Conservation (phyloP, 495 filamentous ascomycete genomes). For the Trichoderma parareesei region DNA sequence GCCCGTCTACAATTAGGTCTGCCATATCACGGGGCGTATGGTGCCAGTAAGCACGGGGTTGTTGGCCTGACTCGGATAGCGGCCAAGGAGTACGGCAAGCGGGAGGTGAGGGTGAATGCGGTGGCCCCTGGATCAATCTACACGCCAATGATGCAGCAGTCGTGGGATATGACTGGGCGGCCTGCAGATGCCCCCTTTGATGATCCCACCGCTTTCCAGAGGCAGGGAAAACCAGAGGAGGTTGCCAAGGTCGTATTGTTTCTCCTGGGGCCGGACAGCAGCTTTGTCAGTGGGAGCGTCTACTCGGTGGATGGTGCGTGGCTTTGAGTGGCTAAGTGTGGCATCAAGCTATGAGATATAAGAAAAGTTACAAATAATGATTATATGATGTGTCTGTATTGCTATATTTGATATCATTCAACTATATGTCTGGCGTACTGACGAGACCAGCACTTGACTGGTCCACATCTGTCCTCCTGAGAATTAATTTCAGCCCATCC, state of each 20-base stretch:
- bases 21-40: conserved; percentile 34
- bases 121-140: conserved; percentile 43
- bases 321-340: background rate
- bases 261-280: conserved; percentile 38
- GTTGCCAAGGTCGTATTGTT: conserved; percentile 43
- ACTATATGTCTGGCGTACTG: no score
- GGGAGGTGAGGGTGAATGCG: conserved; percentile 43
- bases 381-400: no score
- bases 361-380: background rate
- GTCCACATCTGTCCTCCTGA: no score
- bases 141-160: conserved; percentile 36
- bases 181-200: conserved; percentile 18
- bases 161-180: conserved; percentile 20
- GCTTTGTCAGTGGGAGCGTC: conserved; percentile 28
- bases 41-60: conserved; percentile 43
- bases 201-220: conserved; percentile 24
- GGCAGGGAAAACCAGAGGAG: conserved; percentile 39
- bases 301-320: conserved; percentile 1
- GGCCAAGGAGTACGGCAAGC: conserved; percentile 41
- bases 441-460: no score
- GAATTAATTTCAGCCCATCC: no score
- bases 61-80: conserved; percentile 42
- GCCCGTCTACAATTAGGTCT: conserved; percentile 24
- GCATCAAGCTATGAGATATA: background rate
- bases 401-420: no score